phyloP scores from a whole-genome alignment of 1,284 basidiomycete species.

The Athelia psychrophila region DNA sequence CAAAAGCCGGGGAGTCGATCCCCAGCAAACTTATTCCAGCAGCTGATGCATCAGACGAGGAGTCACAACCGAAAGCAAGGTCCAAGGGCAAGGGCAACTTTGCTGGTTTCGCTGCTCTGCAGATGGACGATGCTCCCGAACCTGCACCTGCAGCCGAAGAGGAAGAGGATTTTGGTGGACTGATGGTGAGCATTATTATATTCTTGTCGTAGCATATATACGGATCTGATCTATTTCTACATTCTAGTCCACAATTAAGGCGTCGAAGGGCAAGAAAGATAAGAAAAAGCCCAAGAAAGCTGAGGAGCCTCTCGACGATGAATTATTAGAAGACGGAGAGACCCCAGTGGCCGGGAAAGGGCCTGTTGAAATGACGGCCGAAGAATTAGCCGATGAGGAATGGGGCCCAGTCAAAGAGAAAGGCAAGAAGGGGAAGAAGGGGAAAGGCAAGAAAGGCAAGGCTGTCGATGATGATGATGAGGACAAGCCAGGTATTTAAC shows the following conservation, averaged over 20 bases:
- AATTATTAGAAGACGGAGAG: constrained; percentile 26
- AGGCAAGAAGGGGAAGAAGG: constrained; percentile 46
- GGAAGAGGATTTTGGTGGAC: constrained; percentile 75
- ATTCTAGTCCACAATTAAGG: constrained; percentile 55
- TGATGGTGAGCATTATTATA: constrained; percentile 68
- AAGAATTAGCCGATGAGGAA: constrained; percentile 67
- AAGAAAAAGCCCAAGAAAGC: constrained; percentile 62
- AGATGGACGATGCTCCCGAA: constrained; percentile 39
- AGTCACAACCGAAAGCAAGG: constrained; percentile 22
- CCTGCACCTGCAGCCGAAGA: constrained; percentile 46
- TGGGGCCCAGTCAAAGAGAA: constrained; percentile 60
- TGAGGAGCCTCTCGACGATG: constrained; percentile 26
- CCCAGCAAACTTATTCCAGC: constrained; percentile 35
- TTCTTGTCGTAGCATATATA: neutral
- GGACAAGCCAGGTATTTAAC: constrained; percentile 16
- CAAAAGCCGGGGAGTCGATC: constrained; percentile 62
- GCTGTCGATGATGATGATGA: constrained; percentile 39
- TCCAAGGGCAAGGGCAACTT: constrained; percentile 35
- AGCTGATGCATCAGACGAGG: constrained; percentile 40
- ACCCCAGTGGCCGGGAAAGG: constrained; percentile 33
- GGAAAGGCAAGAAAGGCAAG: constrained; percentile 55
- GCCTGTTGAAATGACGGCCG: constrained; percentile 52
- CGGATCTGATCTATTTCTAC: constrained; percentile 8
- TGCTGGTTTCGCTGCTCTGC: constrained; percentile 53
- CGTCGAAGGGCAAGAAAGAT: constrained; percentile 60